Base-by-base conservation (phyloP, 2,329 filamentous ascomycete species). In the Aspergillus sojae region DNA sequence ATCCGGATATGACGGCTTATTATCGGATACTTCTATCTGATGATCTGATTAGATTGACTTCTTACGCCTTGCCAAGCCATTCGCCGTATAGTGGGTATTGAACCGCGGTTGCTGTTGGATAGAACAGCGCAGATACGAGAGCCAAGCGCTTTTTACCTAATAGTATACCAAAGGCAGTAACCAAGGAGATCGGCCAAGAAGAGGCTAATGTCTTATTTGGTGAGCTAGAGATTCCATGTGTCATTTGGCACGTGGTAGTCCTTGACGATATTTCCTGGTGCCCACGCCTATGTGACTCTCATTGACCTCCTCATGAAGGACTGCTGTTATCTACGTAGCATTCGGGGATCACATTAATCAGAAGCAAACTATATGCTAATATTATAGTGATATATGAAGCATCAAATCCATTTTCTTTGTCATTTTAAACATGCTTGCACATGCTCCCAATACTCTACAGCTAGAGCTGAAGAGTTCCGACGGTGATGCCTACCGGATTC, bases 401-500 rank as follows among this genome's bases (percentile, higher is more conserved):
- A n/a, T 2, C 62, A 62, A 14, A 1, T 1, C 9, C 7, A 0
- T 10, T 43, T 14, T 12, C 10, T 46, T 9, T 23, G 12, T 14
- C n/a, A 9, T 5, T 45, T 5, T 46, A 23, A 12, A 46, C n/a
- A 46, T 46, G 43, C 5, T 21, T 3, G 43, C 56, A 56, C 32
- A 41, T 60, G 46, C 16, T 19, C 23, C 19, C 45, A 56, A 28
- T 28, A 41, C 62, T 30, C n/a, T 65, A 65, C 46, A 66, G 56
- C 26, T 60, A 55, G 23, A 61, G 54, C 5, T 70, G 68, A 65
- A 45, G 53, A 4, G 52, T 62, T 5, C 53, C 36, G 19, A 63
- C 36, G n/a, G n/a, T 50, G 21, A 46, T 19, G 41, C 59, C 10
- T 73, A 72, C 60, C 63, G 65, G 34, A 69, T 73, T 14, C 69